Evolutionary conservation across 306 rosid species (phyloP).

Genomic region (Oemleria cerasiformis): DNA sequence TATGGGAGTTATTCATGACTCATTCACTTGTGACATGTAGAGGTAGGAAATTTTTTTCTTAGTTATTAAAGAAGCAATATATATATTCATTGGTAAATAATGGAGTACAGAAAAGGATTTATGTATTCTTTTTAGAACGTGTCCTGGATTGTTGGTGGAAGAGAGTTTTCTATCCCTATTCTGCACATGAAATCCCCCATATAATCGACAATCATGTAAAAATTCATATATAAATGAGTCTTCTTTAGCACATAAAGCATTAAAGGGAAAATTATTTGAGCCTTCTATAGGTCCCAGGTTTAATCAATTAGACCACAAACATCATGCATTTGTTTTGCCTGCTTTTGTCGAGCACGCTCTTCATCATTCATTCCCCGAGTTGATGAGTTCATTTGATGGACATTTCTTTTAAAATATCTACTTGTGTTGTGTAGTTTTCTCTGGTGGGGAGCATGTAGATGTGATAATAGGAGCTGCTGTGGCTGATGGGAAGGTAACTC

Average conservation of each 20-base stretch:
- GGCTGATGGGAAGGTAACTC: conserved; percentile 99
- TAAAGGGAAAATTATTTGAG: neutral
- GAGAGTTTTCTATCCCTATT: neutral
- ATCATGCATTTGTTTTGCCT: neutral
- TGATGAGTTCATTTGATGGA: conserved; percentile 23
- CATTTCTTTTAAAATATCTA: conserved; percentile 25
- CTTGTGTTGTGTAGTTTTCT: conserved; percentile 56
- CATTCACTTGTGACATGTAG: neutral
- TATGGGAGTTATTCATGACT: neutral
- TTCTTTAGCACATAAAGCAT: neutral
- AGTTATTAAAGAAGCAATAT: neutral
- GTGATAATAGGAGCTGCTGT: conserved; percentile 97
- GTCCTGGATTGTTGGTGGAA: neutral
- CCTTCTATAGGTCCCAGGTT: neutral
- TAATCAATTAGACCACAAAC: neutral
- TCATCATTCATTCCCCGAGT: conserved; percentile 9
- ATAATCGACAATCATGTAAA: neutral
- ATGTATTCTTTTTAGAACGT: neutral
- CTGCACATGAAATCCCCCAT: neutral
- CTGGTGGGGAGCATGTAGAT: conserved; percentile 99
- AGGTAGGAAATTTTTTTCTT: neutral
- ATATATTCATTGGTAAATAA: neutral
- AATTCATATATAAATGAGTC: neutral
- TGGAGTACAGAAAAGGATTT: neutral
- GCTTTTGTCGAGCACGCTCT: conserved; percentile 8